These are phyloP conservation scores for Fusarium pseudograminearum DNA, from an alignment of 2,329 filamentous ascomycete species.

Conservation along the genomic window DNA sequence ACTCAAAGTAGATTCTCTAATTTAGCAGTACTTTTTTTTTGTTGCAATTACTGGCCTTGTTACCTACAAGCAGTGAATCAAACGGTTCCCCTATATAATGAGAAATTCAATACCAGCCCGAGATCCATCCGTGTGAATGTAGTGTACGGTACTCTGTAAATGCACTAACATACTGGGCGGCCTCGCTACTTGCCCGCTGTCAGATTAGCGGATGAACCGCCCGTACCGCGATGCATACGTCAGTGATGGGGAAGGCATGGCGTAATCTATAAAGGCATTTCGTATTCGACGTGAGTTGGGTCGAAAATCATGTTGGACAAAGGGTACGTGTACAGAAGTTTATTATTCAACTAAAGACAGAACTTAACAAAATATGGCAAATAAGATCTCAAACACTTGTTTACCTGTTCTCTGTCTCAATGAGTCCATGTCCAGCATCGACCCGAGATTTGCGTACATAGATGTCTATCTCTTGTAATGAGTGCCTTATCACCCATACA, in stretches of 20 bases:
- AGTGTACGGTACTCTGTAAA: no score
- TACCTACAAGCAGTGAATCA: neutral
- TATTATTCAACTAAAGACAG: neutral
- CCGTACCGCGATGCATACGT: neutral
- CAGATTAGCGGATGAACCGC: conserved; percentile 28
- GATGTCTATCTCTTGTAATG: no score
- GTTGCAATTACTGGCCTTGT: neutral
- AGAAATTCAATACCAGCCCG: neutral
- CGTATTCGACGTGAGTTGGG: conserved; percentile 4
- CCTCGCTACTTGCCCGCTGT: conserved; percentile 31
- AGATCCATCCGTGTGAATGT: no score
- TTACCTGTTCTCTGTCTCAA: neutral
- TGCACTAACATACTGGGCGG: conserved; percentile 17
- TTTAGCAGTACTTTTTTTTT: no score
- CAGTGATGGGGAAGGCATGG: conserved; percentile 10
- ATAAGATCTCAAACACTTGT: neutral
- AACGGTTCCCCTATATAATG: neutral
- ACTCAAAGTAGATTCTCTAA: neutral
- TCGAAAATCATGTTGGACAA: conserved; percentile 1
- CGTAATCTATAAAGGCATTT: conserved; percentile 6
- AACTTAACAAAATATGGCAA: neutral
- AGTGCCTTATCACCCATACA: neutral
- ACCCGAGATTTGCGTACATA: neutral
- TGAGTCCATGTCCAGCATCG: neutral
- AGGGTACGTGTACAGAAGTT: neutral